Evolutionary conservation across 2,329 filamentous ascomycete species (phyloP).

Genomic region (Hypoxylon sp.): DNA sequence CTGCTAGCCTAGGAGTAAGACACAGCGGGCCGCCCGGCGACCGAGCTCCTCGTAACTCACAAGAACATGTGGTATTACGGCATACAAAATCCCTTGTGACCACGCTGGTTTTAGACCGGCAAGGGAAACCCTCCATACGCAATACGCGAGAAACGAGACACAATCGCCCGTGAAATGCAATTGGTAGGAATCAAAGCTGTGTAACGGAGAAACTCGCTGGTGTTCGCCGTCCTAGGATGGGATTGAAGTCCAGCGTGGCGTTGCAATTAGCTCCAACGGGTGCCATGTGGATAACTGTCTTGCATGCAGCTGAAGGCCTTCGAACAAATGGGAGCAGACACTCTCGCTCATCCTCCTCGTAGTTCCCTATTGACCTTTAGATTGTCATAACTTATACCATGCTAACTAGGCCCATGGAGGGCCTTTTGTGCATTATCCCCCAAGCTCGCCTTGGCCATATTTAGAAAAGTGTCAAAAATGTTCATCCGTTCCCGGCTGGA

Average conservation of each 20-base stretch:
- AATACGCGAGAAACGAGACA: background rate
- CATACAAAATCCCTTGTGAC: slow-evolving; percentile 10
- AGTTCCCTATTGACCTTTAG: background rate
- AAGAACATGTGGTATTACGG: slow-evolving; percentile 12
- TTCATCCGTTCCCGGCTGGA: slow-evolving; percentile 26
- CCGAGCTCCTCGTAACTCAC: background rate
- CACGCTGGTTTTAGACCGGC: background rate
- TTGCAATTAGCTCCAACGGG: slow-evolving; percentile 1
- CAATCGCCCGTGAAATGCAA: background rate
- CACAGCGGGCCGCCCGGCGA: slow-evolving; percentile 3
- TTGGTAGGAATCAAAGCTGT: slow-evolving; percentile 4
- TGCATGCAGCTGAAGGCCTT: slow-evolving; percentile 21
- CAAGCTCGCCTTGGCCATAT: slow-evolving; percentile 8
- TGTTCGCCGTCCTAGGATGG: slow-evolving; percentile 4
- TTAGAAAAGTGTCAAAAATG: slow-evolving; percentile 8
- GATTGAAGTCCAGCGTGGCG: slow-evolving; percentile 11
- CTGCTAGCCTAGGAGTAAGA: slow-evolving; percentile 1
- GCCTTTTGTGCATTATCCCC: slow-evolving; percentile 23
- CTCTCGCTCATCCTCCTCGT: background rate
- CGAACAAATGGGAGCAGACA: slow-evolving; percentile 4
- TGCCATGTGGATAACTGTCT: slow-evolving; percentile 8
- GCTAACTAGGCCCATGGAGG: background rate
- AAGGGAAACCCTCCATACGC: background rate
- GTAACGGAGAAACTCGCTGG: slow-evolving; percentile 25
- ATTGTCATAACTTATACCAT: background rate